A percentile compares a stretch with the other conserved stretches of the same genome.
These are phyloP conservation scores for Fusarium camptoceras DNA, from an alignment of 2,329 filamentous ascomycete species.

Conservation along the genomic window DNA sequence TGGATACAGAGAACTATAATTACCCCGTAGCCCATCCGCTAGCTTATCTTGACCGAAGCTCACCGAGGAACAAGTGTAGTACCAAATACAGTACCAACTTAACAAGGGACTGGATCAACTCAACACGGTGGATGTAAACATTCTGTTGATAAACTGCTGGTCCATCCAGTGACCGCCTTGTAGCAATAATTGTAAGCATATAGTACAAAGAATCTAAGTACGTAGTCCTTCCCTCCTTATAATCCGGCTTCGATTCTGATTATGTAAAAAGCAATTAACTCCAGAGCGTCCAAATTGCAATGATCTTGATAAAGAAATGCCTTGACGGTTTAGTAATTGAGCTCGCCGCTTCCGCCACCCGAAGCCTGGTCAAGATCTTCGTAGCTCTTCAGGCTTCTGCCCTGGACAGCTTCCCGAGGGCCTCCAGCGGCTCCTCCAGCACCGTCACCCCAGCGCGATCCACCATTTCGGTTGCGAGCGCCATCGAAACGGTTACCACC, in stretches of 20 bases:
- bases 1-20: slow-evolving; percentile 30
- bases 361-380: slow-evolving; percentile 93
- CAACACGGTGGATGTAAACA: background rate
- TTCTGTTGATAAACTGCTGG: slow-evolving; percentile 10
- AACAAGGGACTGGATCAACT: background rate
- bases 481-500: slow-evolving; percentile 66
- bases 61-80: background rate
- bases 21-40: background rate
- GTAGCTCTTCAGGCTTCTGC: slow-evolving; percentile 94
- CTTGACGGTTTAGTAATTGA: slow-evolving; percentile 79
- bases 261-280: slow-evolving; percentile 35
- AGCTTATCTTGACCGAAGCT: slow-evolving; percentile 32
- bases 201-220: slow-evolving; percentile 38
- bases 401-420: slow-evolving; percentile 90
- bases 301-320: background rate
- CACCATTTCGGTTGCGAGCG: slow-evolving; percentile 60
- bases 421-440: slow-evolving; percentile 82
- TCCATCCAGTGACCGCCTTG: background rate
- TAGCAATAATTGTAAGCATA: slow-evolving; percentile 33
- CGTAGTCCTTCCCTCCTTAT: background rate
- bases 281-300: slow-evolving; percentile 15
- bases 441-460: slow-evolving; percentile 77
- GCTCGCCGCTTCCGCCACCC: slow-evolving; percentile 79
- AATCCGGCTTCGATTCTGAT: slow-evolving; percentile 18
- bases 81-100: background rate